Base-by-base conservation (phyloP, 257 asterid species). In the Vinca minor region DNA sequence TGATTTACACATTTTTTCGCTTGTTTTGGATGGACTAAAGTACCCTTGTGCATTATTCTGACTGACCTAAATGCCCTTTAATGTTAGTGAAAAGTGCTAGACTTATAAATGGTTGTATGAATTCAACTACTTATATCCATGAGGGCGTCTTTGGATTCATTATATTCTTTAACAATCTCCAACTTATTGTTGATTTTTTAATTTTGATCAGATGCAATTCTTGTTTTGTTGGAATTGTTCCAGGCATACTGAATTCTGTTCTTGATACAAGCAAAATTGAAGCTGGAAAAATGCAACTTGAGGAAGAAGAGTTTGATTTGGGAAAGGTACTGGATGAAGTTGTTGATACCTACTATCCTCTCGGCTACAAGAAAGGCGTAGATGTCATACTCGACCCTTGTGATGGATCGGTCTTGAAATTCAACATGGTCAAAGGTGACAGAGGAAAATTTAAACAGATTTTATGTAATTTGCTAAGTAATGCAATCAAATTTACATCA, bases 181-280 rank as follows among this genome's bases (percentile, higher is more conserved):
- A 47, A 47, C 29, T 29, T 48, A 8, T n/a, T 1, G 14, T n/a
- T 9, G 3, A 48, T n/a, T n/a, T n/a, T n/a, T n/a, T n/a, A n/a
- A n/a, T n/a, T n/a, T 21, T 64, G 1, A 34, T 8, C n/a, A 34
- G 3, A 18, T 25, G 60, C 20, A 8, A 11, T 6, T 50, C 13
- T 20, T 57, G 0, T 28, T 59, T 49, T 50, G 47, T 25, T 34
- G 29, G 18, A 34, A 21, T 32, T 31, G 55, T 25, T 72, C 18
- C 23, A 88, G 95, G 84, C 18, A 83, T 89, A 56, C 59, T 89
- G 79, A 82, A 83, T 64, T 76, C 90, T 25, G 80, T 87, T 73
- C 97, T 90, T 17, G 91, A 87, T 59, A 72, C 80, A 17, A 84
- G 84, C 25, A 87, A 84, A 78, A 82, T 85, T 29, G 92, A 85